Percentiles rank a stretch among this genome's conserved stretches.
Evolutionary conservation across 192 early-diverging fungal species (phyloP).

Genomic region (Dissophora globulifera): DNA sequence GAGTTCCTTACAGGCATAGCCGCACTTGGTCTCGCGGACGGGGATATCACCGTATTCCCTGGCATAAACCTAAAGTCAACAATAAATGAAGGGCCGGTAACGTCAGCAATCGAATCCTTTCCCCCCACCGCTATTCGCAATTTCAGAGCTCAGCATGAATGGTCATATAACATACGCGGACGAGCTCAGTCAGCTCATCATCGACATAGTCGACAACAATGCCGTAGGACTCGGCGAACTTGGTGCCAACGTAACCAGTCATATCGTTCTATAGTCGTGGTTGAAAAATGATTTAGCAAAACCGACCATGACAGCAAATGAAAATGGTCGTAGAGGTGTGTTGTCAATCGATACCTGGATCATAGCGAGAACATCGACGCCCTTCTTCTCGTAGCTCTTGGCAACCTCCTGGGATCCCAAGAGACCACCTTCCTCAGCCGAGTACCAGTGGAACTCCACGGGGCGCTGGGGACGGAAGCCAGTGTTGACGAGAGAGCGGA

Average conservation of each 20-base stretch:
- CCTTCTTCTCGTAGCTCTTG: constrained; percentile 67
- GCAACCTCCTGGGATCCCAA: constrained; percentile 90
- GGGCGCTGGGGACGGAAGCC: constrained; percentile 77
- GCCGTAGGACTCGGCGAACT: constrained; percentile 73
- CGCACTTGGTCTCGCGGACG: constrained; percentile 82
- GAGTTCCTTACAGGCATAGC: constrained; percentile 72
- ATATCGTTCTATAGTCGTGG: constrained; percentile 75
- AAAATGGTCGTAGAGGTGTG: neutral
- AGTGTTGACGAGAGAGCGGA: constrained; percentile 74
- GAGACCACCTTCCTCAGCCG: constrained; percentile 90
- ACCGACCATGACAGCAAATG: too few relatives aligned
- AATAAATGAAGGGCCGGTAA: too few relatives aligned
- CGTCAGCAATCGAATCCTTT: too few relatives aligned
- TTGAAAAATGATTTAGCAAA: too few relatives aligned
- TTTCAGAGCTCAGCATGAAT: neutral
- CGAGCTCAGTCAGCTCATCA: constrained; percentile 58
- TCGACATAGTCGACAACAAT: constrained; percentile 88
- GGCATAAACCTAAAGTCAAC: constrained; percentile 66
- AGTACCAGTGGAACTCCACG: constrained; percentile 98
- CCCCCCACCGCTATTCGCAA: too few relatives aligned
- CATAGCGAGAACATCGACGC: constrained; percentile 75
- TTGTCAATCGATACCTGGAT: constrained; percentile 67
- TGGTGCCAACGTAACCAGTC: constrained; percentile 84
- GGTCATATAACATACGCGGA: constrained; percentile 50
- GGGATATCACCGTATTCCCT: constrained; percentile 73